Conservation (phyloP, 23 red algal genomes). For the Pyropia haitanensis region DNA sequence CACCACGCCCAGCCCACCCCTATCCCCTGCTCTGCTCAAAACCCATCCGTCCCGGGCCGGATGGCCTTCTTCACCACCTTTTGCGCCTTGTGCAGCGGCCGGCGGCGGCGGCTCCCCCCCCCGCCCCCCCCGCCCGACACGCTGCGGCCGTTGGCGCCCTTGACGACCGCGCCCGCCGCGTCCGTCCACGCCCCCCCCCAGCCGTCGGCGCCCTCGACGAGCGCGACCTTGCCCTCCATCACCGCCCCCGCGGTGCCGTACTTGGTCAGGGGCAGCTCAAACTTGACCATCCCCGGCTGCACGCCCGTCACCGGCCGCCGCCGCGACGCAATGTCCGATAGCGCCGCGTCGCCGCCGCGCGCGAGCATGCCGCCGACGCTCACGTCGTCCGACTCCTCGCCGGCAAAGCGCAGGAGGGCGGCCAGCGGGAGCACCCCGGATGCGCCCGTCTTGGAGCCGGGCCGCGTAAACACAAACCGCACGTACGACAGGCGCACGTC, state of each 20-base stretch:
- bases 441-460: constrained; percentile 39
- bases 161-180: constrained; percentile 27
- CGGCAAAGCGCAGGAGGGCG: constrained; percentile 15
- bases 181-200: constrained; percentile 30
- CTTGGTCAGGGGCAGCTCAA: constrained; percentile 57
- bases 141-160: not conserved
- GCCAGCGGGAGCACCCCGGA: constrained; percentile 45
- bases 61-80: too few relatives aligned
- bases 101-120: too few relatives aligned
- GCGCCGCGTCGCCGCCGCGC: too few relatives aligned
- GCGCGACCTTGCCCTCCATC: constrained; percentile 45
- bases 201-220: constrained; percentile 33
- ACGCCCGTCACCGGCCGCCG: not conserved
- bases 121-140: too few relatives aligned
- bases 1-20: too few relatives aligned
- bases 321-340: too few relatives aligned
- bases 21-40: too few relatives aligned
- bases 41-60: too few relatives aligned
- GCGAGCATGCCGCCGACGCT: too few relatives aligned
- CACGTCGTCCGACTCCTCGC: too few relatives aligned
- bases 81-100: too few relatives aligned
- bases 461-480: constrained; percentile 36
- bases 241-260: constrained; percentile 40
- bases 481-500: constrained; percentile 47
- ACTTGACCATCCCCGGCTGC: constrained; percentile 16